Evolutionary conservation across 768 basidiomycete genomes (phyloP).

Genomic region (Tylopilus sp.): DNA sequence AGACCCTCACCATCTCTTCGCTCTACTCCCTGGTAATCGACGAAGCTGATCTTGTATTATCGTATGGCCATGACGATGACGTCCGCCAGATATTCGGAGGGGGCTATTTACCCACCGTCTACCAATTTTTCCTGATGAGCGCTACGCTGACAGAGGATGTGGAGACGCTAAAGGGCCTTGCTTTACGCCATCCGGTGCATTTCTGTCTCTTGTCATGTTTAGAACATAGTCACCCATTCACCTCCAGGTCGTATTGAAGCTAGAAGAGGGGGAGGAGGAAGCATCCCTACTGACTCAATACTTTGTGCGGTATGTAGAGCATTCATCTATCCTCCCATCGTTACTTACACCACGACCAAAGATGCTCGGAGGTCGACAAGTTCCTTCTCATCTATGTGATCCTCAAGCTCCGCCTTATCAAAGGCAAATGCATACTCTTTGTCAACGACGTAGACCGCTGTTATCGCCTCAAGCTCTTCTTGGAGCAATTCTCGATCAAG

Average conservation of each 20-base stretch:
- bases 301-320: conserved; percentile 59
- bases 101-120: conserved; percentile 72
- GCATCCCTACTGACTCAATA: conserved; percentile 82
- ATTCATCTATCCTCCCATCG: background rate
- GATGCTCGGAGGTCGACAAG: conserved; percentile 93
- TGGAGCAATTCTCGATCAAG: conserved; percentile 96
- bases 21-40: conserved; percentile 92
- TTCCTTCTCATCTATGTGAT: conserved; percentile 96
- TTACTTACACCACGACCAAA: conserved; percentile 24
- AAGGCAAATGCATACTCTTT: conserved; percentile 95
- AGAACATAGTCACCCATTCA: background rate
- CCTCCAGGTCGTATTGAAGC: conserved; percentile 72
- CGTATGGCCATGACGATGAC: conserved; percentile 94
- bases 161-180: conserved; percentile 82
- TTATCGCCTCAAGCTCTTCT: conserved; percentile 95
- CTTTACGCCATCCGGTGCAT: conserved; percentile 85
- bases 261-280: conserved; percentile 90
- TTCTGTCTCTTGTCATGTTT: background rate
- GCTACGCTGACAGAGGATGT: conserved; percentile 98
- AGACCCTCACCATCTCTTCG: conserved; percentile 63
- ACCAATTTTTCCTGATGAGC: conserved; percentile 93
- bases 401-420: conserved; percentile 91
- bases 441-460: conserved; percentile 94
- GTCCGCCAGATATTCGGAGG: conserved; percentile 69
- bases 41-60: conserved; percentile 95